A percentile compares a stretch with the other conserved stretches of the same genome.
phyloP scores from a whole-genome alignment of 306 rosid genomes.

The Psophocarpus tetragonolobus region DNA sequence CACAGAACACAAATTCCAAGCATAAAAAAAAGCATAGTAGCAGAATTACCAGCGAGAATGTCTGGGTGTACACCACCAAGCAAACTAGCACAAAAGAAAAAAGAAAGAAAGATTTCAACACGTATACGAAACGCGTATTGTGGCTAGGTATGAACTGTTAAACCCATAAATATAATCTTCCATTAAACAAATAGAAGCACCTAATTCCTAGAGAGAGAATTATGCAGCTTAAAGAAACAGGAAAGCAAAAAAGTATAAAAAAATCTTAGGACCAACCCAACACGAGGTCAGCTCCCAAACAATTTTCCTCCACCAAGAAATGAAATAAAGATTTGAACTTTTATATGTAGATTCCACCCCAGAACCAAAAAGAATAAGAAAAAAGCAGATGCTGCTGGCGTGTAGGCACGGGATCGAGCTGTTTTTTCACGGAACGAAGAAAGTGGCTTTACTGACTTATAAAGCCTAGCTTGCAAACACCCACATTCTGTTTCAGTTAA shows the following conservation, averaged over 20 bases:
- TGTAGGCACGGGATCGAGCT: conserved; percentile 38
- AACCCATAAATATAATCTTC: conserved; percentile 50
- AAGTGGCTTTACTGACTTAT: conserved; percentile 51
- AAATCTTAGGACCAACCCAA: conserved; percentile 16
- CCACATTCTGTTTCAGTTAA: conserved; percentile 55
- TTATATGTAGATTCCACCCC: conserved; percentile 30
- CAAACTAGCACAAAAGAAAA: conserved; percentile 43
- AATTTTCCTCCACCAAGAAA: conserved; percentile 48
- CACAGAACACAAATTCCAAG: conserved; percentile 49
- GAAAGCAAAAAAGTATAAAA: conserved; percentile 22
- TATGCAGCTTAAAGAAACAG: conserved; percentile 7
- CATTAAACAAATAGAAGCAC: conserved; percentile 27
- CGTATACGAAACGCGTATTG: conserved; percentile 68
- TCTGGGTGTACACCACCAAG: conserved; percentile 43
- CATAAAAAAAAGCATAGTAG: conserved; percentile 39
- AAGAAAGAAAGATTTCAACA: conserved; percentile 38
- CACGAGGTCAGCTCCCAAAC: conserved; percentile 46
- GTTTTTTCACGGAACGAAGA: conserved; percentile 24
- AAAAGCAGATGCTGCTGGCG: conserved; percentile 42
- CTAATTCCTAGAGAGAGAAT: conserved; percentile 27
- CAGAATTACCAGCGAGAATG: conserved; percentile 61
- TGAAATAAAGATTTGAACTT: conserved; percentile 37
- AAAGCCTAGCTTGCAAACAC: conserved; percentile 40
- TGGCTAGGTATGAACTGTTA: conserved; percentile 86
- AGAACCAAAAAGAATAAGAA: conserved; percentile 26